phyloP scores from a whole-genome alignment of 2,329 filamentous ascomycete species.

The Colletotrichum salicis region DNA sequence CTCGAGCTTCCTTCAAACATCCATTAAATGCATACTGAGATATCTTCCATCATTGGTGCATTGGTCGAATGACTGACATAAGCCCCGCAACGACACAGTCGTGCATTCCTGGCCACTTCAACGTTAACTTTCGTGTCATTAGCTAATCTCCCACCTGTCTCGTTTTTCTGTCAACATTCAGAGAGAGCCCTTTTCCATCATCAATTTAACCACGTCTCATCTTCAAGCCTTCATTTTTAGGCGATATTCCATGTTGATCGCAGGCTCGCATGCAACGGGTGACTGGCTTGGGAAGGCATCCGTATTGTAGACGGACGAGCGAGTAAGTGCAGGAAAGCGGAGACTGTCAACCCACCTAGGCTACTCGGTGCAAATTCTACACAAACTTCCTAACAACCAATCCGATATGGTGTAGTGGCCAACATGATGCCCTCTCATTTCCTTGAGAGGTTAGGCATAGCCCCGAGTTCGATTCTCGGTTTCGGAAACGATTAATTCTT shows the following conservation, averaged over 20 bases:
- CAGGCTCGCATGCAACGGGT: neutral
- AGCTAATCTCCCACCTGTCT: no score
- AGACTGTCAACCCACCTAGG: neutral
- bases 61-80: constrained; percentile 8
- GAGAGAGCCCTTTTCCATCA: neutral
- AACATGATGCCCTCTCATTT: constrained; percentile 14
- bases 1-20: neutral
- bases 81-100: constrained; percentile 15
- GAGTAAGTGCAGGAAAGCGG: neutral
- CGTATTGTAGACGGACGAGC: neutral
- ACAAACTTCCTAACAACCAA: fast-evolving
- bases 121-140: neutral
- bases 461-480: constrained; percentile 23
- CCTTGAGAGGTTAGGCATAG: constrained; percentile 5
- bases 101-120: neutral
- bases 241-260: neutral
- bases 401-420: constrained; percentile 20
- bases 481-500: neutral
- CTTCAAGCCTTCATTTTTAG: neutral
- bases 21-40: constrained; percentile 22
- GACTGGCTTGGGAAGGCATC: neutral
- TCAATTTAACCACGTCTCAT: neutral
- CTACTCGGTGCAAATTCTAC: neutral
- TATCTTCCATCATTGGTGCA: neutral
- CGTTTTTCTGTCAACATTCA: neutral